A percentile compares a stretch with the other conserved stretches of the same genome.
These are phyloP conservation scores for Malassezia caprae DNA, from an alignment of 1,284 basidiomycete species.

Conservation along the genomic window DNA sequence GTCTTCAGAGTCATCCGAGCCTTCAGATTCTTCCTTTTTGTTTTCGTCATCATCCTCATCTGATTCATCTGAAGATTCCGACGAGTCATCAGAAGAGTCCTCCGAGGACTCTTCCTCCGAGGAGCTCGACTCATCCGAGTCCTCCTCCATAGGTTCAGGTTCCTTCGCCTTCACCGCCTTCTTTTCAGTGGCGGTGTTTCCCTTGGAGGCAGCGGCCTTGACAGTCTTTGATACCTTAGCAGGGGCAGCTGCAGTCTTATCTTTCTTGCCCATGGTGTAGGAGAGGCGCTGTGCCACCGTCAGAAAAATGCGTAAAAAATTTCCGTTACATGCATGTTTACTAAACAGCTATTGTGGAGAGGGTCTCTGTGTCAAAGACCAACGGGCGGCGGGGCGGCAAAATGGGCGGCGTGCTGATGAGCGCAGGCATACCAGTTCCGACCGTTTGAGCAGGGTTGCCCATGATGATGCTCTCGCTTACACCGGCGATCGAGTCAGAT, in stretches of 20 bases:
- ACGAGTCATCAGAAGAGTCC: not conserved
- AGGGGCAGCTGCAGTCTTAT: constrained; percentile 6
- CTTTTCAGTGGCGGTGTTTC: constrained; percentile 7
- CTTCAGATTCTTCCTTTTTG: constrained; percentile 9
- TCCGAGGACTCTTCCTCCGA: constrained; percentile 4
- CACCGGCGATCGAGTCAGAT: constrained; percentile 85
- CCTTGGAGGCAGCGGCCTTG: constrained; percentile 9
- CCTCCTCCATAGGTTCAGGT: constrained; percentile 16
- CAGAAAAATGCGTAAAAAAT: constrained; percentile 11
- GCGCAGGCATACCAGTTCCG: constrained; percentile 63
- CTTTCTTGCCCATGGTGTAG: constrained; percentile 18
- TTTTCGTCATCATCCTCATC: not conserved
- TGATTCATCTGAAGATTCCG: not conserved
- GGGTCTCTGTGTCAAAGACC: constrained; percentile 29
- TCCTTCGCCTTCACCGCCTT: constrained; percentile 1
- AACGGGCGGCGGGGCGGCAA: constrained; percentile 28
- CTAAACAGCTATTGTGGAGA: constrained; percentile 15
- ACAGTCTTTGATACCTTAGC: not conserved
- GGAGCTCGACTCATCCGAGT: constrained; percentile 7
- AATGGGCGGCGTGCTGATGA: constrained; percentile 26
- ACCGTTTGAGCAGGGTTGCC: constrained; percentile 92
- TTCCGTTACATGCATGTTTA: constrained; percentile 11
- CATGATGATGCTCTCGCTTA: constrained; percentile 99
- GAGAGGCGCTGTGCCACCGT: not conserved
- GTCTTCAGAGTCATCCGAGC: constrained; percentile 11